Percentiles rank a stretch among this genome's conserved stretches.
Conservation (phyloP, 2,329 filamentous ascomycete species). For the Fusarium coicis region DNA sequence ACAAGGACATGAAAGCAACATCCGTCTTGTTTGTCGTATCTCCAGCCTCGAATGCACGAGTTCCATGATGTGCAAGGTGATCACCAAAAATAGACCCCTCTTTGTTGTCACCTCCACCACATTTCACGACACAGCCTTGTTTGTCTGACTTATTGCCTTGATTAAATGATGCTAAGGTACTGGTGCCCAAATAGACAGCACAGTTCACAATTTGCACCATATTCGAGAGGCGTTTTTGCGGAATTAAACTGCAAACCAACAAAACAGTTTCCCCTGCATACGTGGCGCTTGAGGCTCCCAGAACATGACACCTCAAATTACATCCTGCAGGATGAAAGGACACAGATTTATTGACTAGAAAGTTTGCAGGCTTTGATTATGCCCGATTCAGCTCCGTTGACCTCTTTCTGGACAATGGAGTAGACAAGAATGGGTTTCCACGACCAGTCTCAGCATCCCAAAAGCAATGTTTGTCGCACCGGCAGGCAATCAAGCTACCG, state of each 20-base stretch:
- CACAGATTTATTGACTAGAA: not conserved
- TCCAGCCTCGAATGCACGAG: no score
- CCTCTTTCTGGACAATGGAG: not conserved
- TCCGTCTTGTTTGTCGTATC: not conserved
- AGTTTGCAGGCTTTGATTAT: not conserved
- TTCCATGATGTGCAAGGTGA: not conserved
- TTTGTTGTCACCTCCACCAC: not conserved
- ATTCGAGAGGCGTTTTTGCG: not conserved
- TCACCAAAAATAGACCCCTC: not conserved
- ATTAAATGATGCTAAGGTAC: not conserved
- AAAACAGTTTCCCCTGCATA: not conserved
- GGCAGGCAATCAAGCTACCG: not conserved
- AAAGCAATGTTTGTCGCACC: not conserved
- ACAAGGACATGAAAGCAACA: not conserved
- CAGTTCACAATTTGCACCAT: not conserved
- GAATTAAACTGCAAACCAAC: not conserved
- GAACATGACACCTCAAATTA: not conserved
- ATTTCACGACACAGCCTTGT: constrained; percentile 19
- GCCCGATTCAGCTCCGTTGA: not conserved
- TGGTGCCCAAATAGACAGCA: constrained; percentile 1
- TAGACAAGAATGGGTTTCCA: not conserved
- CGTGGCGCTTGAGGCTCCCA: not conserved
- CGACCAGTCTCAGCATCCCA: not conserved
- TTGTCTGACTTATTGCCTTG: not conserved
- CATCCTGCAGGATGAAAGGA: not conserved